Conservation (phyloP, 1,284 basidiomycete species). For the Jaminaea rosea region DNA sequence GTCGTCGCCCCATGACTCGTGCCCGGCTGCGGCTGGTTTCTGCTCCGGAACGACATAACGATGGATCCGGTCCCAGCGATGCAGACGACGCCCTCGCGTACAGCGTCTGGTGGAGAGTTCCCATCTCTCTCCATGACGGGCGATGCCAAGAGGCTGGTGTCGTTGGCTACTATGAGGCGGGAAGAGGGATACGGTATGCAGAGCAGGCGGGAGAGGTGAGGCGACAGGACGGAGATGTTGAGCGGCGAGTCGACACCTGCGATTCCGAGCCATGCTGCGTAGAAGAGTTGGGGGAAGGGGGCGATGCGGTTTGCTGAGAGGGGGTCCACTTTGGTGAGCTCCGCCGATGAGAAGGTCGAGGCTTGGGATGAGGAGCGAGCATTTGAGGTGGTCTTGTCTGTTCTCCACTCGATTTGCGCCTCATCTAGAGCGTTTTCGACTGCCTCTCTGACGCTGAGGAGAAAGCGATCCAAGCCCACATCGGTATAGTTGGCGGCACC, state of each 20-base stretch:
- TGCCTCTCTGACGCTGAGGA: constrained; percentile 8
- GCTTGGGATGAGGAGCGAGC: not conserved
- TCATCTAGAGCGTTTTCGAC: constrained; percentile 9
- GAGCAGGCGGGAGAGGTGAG: constrained; percentile 8
- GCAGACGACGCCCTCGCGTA: constrained; percentile 15
- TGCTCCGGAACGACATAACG: constrained; percentile 17
- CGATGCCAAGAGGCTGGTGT: constrained; percentile 21
- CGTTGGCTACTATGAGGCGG: constrained; percentile 22
- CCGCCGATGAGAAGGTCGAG: not conserved
- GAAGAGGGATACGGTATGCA: constrained; percentile 4
- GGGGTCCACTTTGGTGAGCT: not conserved
- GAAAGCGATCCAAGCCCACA: constrained; percentile 8
- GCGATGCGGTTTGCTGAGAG: not conserved
- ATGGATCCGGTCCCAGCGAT: constrained; percentile 34
- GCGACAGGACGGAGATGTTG: constrained; percentile 10
- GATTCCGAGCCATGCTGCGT: constrained; percentile 29
- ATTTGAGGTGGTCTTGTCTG: too few relatives aligned
- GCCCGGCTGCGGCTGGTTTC: not conserved
- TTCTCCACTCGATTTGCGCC: not conserved
- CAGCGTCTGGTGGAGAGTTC: not conserved
- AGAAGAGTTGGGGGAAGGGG: not conserved
- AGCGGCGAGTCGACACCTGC: constrained; percentile 18
- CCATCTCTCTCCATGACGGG: constrained; percentile 5
- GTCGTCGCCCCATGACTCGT: too few relatives aligned
- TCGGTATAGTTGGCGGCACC: constrained; percentile 21